These are phyloP conservation scores for Epicoccum nigrum DNA, from an alignment of 2,329 filamentous ascomycete species.

Conservation along the genomic window DNA sequence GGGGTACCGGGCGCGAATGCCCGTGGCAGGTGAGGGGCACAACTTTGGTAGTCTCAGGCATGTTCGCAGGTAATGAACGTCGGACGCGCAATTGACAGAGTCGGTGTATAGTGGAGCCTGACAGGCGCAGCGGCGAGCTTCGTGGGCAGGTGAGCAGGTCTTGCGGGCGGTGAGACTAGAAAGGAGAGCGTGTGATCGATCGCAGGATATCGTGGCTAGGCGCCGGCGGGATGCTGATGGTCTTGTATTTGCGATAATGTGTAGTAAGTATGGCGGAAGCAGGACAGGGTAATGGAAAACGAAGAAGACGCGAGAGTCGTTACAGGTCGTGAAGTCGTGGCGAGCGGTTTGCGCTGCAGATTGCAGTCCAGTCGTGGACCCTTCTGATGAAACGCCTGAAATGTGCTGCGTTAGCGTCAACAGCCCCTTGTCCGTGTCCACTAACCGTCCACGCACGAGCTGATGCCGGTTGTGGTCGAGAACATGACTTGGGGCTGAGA, in stretches of 20 bases:
- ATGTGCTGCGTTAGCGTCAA: slow-evolving; percentile 10
- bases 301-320: slow-evolving; percentile 31
- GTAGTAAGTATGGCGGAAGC: slow-evolving; percentile 2
- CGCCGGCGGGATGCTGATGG: slow-evolving; percentile 1
- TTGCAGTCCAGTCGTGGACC: slow-evolving; percentile 15
- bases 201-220: slow-evolving; percentile 14
- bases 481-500: no score
- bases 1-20: slow-evolving; percentile 89
- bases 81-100: not conserved
- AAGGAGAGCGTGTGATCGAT: slow-evolving; percentile 21
- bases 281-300: slow-evolving; percentile 20
- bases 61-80: slow-evolving; percentile 20
- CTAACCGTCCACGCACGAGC: not conserved
- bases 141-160: not conserved
- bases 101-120: not conserved
- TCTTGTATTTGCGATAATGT: not conserved
- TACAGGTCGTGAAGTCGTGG: slow-evolving; percentile 43
- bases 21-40: slow-evolving; percentile 94
- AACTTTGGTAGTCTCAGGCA: slow-evolving; percentile 61
- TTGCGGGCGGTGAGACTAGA: slow-evolving; percentile 21
- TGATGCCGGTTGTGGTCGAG: no score
- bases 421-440: not conserved
- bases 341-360: slow-evolving; percentile 13
- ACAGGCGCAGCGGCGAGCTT: slow-evolving; percentile 1
- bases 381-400: slow-evolving; percentile 14